Conservation (phyloP, 192 early-diverging fungal species). For the Coemansia sp. region DNA sequence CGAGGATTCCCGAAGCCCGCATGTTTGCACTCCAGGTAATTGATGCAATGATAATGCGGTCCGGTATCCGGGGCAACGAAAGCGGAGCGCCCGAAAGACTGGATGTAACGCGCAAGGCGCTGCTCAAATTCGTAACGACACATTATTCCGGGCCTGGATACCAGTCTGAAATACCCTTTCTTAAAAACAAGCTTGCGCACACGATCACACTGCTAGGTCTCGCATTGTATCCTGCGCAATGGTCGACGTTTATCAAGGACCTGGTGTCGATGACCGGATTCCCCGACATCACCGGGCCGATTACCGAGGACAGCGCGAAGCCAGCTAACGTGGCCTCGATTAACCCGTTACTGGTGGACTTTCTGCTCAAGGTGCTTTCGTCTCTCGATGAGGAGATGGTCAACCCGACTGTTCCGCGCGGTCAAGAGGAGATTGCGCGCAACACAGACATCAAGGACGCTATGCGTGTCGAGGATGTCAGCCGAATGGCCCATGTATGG, state of each 20-base stretch:
- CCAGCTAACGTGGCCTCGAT: conserved; percentile 58
- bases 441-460: conserved; percentile 88
- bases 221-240: conserved; percentile 79
- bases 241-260: conserved; percentile 88
- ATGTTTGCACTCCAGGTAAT: conserved; percentile 83
- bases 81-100: conserved; percentile 43
- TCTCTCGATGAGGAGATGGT: conserved; percentile 90
- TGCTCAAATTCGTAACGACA: conserved; percentile 46
- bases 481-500: conserved; percentile 71
- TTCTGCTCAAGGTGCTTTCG: conserved; percentile 74
- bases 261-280: conserved; percentile 65
- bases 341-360: conserved; percentile 56
- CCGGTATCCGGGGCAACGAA: conserved; percentile 29
- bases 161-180: conserved; percentile 50
- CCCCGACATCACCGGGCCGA: conserved; percentile 47
- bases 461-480: conserved; percentile 82
- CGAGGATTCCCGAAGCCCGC: conserved; percentile 74
- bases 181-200: conserved; percentile 84
- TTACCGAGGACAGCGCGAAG: conserved; percentile 45
- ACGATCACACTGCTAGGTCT: conserved; percentile 77
- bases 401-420: conserved; percentile 65
- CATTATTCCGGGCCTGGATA: conserved; percentile 38
- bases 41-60: conserved; percentile 55
- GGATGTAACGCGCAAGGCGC: conserved; percentile 17
- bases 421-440: conserved; percentile 63